Base-by-base conservation (phyloP, 1,284 basidiomycete species). In the Coniferiporia weirii region DNA sequence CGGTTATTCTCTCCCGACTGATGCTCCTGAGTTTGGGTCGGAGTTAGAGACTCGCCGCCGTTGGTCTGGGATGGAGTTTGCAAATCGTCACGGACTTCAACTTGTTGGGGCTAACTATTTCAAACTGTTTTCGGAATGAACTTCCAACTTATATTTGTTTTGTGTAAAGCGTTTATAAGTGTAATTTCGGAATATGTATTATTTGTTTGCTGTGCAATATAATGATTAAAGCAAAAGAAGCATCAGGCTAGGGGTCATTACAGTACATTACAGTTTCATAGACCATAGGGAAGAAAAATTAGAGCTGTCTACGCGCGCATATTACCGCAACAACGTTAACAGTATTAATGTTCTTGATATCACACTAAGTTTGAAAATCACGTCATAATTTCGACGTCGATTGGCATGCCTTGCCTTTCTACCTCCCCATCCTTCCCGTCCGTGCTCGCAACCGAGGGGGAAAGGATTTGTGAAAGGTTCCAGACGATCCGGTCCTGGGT, bases 71-170 rank as follows among this genome's bases (percentile, higher is more conserved):
- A 64, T 77, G 7, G 68, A 68, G 10, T 87, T 87, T 67, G 84
- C 76, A 17, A 69, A 80, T 15, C 69, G 70, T 64, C 72, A 85
- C 64, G 76, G 75, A 0, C 69, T 87, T 55, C 81, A 77, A 67
- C 72, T 85, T 3, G 82, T 86, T 36, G 85, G 80, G 5, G 81
- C 75, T 19, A 85, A 81, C 65, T 85, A 79, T 66, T 80, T 86
- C 65, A 57, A 66, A 10, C 59, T 66, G 15, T 47, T n/a, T 27
- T 48, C 60, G 5, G 56, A 60, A 27, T 54, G 40, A 46, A n/a
- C 9, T 15, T 9, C 8, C 15, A 40, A 15, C 3, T 15, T 15
- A 7, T 9, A 40, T 1, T 12, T 40, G 38, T 19, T 46, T 46
- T n/a, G 17, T 12, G 4, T 17, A 3, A 36, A 53, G 19, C 12